Evolutionary conservation across 2,329 filamentous ascomycete species (phyloP).

Genomic region (Amesomyces nigricolor): DNA sequence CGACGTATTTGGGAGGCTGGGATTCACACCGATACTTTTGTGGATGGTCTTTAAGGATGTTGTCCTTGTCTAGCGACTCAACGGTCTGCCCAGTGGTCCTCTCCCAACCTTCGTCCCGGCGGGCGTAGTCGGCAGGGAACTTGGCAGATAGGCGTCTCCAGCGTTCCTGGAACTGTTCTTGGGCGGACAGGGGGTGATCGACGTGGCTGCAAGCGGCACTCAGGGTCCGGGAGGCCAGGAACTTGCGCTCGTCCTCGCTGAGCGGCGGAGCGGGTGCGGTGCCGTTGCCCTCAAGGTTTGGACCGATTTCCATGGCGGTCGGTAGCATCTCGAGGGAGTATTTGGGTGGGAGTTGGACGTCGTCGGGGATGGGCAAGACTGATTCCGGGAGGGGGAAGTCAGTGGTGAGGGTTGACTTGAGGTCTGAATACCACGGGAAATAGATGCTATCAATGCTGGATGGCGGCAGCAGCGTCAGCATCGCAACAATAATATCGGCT

Average conservation of each 20-base stretch:
- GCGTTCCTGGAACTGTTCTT: conserved; percentile 23
- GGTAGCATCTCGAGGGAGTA: conserved; percentile 40
- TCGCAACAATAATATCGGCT: conserved; percentile 5
- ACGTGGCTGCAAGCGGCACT: conserved; percentile 26
- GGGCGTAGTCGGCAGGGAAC: conserved; percentile 22
- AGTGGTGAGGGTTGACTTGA: conserved; percentile 61
- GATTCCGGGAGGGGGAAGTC: conserved; percentile 64
- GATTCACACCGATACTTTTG: conserved; percentile 32
- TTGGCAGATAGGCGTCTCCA: conserved; percentile 20
- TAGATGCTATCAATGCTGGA: conserved; percentile 74
- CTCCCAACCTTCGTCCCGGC: conserved; percentile 25
- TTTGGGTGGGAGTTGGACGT: conserved; percentile 69
- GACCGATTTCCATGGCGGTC: conserved; percentile 6
- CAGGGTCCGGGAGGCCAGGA: conserved; percentile 19
- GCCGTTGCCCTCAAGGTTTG: not conserved
- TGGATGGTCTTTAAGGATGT: conserved; percentile 34
- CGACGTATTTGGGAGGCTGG: conserved; percentile 1
- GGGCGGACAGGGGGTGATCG: conserved; percentile 17
- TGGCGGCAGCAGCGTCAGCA: not conserved
- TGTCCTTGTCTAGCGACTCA: conserved; percentile 33
- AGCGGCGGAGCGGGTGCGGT: not conserved
- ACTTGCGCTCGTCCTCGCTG: conserved; percentile 15
- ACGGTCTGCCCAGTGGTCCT: conserved; percentile 13
- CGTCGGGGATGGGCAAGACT: conserved; percentile 63
- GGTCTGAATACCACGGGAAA: conserved; percentile 65